These are phyloP conservation scores for Mortierella sp. DNA, from an alignment of 371 early-diverging fungal species.

Conservation along the genomic window DNA sequence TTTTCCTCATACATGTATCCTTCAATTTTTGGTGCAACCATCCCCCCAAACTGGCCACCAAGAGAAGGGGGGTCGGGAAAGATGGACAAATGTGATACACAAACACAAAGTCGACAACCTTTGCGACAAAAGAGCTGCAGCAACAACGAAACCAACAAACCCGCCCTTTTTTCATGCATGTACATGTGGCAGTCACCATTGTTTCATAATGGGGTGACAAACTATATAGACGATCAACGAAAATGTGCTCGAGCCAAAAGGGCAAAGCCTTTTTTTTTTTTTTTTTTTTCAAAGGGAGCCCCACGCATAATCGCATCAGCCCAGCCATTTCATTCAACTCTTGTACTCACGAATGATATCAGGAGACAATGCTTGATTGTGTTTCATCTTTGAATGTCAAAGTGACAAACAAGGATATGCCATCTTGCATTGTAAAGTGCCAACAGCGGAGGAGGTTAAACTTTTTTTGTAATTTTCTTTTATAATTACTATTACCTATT, in stretches of 20 bases:
- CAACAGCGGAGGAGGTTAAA: neutral
- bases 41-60: neutral
- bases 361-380: neutral
- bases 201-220: neutral
- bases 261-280: neutral
- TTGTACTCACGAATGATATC: neutral
- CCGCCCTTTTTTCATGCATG: neutral
- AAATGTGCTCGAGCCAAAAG: neutral
- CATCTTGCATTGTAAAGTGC: neutral
- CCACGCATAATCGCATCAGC: neutral
- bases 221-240: neutral
- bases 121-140: neutral
- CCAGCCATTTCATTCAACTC: neutral
- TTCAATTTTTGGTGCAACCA: neutral
- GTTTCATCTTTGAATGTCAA: neutral
- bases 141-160: neutral
- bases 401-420: neutral
- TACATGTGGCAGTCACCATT: neutral
- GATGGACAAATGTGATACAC: no score
- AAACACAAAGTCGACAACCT: neutral
- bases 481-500: neutral
- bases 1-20: no score
- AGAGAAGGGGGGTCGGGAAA: neutral
- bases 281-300: neutral
- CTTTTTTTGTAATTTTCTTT: neutral